Evolutionary conservation across 2,329 filamentous ascomycete species (phyloP).

Genomic region (Fonsecaea monophora): DNA sequence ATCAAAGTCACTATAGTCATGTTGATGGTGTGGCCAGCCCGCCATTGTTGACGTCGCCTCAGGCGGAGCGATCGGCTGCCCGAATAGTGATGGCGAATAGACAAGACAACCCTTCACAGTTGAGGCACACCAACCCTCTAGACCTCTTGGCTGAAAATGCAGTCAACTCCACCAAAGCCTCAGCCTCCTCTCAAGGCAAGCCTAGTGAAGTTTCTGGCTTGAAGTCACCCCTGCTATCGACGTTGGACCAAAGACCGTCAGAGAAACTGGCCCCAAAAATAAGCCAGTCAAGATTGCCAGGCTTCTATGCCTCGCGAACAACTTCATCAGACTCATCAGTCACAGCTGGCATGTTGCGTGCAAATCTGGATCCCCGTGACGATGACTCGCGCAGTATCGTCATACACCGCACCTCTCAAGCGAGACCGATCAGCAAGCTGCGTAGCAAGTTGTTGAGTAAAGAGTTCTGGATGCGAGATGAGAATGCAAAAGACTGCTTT

Average conservation of each 20-base stretch:
- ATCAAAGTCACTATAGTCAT: conserved; percentile 28
- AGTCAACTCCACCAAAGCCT: conserved; percentile 12
- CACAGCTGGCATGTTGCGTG: conserved; percentile 8
- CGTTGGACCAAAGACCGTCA: conserved; percentile 32
- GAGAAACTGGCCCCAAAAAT: conserved; percentile 49
- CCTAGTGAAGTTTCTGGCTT: conserved; percentile 24
- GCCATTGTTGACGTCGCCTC: conserved; percentile 9
- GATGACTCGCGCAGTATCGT: conserved; percentile 47
- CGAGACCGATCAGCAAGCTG: conserved; percentile 66
- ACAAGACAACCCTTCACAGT: conserved; percentile 17
- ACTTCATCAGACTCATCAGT: conserved; percentile 49
- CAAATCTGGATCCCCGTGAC: conserved; percentile 12
- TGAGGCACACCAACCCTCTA: conserved; percentile 41
- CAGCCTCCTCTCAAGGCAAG: conserved; percentile 8
- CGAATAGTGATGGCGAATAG: conserved; percentile 26
- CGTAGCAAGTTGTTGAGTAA: conserved; percentile 87
- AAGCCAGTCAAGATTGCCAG: conserved; percentile 55
- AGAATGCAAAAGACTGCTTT: conserved; percentile 97
- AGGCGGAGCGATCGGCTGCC: conserved; percentile 25
- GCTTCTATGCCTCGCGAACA: conserved; percentile 50
- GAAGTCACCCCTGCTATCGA: conserved; percentile 32
- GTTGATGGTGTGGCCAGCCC: conserved; percentile 21
- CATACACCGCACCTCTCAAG: conserved; percentile 37
- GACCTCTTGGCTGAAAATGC: conserved; percentile 40
- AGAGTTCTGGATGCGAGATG: conserved; percentile 99